A percentile compares a stretch with the other conserved stretches of the same genome.
Evolutionary conservation across 2,329 filamentous ascomycete genomes (phyloP).

Genomic region (Colletotrichum truncatum): DNA sequence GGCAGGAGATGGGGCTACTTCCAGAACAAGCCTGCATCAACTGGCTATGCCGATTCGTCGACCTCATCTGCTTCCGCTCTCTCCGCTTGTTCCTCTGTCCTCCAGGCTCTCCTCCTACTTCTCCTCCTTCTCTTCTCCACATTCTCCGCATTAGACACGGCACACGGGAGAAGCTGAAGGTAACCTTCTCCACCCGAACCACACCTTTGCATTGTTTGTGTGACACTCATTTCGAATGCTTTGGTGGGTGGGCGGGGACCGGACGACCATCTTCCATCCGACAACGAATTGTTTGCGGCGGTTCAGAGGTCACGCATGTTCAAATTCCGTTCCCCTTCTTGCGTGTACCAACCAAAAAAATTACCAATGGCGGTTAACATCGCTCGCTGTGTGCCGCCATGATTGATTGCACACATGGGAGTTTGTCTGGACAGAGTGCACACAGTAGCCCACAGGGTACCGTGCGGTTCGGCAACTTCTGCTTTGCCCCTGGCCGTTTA

Average conservation of each 20-base stretch:
- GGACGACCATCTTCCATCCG: slow-evolving; percentile 1
- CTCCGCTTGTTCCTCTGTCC: slow-evolving; percentile 6
- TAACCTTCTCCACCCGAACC: slow-evolving; percentile 26
- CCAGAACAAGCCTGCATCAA: not conserved
- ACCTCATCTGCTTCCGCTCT: slow-evolving; percentile 1
- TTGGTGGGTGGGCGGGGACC: not conserved
- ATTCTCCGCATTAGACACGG: slow-evolving; percentile 25
- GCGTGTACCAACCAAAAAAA: too few species aligned
- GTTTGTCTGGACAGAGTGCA: not conserved
- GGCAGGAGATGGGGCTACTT: not conserved
- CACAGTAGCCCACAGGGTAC: not conserved
- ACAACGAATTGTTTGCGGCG: not conserved
- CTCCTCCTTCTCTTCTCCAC: slow-evolving; percentile 14
- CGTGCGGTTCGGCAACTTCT: not conserved
- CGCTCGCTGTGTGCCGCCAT: not conserved
- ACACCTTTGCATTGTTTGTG: slow-evolving; percentile 17
- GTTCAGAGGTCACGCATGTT: not conserved
- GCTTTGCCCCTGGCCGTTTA: not conserved
- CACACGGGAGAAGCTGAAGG: slow-evolving; percentile 8
- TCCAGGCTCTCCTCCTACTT: not conserved
- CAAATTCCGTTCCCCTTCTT: not conserved
- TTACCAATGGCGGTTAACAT: too few species aligned
- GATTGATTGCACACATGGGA: not conserved
- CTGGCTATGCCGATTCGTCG: slow-evolving; percentile 5
- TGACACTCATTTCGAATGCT: slow-evolving; percentile 5